Percentiles rank a stretch among this genome's conserved stretches.
Conservation (phyloP, 1,284 basidiomycete genomes). For the Sporisorium graminicola region DNA sequence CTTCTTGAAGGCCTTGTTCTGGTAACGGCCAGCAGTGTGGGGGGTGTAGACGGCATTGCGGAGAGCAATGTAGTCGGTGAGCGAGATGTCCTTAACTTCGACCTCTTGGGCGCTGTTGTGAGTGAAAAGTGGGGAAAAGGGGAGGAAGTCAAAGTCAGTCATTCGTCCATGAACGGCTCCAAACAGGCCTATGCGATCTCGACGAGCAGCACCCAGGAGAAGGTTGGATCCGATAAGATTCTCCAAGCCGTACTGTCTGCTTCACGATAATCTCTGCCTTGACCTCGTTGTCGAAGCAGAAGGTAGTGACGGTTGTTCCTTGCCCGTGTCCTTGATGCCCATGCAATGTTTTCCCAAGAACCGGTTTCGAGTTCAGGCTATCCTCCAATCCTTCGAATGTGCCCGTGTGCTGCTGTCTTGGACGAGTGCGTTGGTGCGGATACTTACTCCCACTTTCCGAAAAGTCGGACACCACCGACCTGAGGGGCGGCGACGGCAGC, state of each 20-base stretch:
- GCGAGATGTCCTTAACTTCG: constrained; percentile 94
- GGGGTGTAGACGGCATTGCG: constrained; percentile 96
- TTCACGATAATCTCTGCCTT: neutral
- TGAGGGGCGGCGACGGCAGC: constrained; percentile 63
- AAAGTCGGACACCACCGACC: constrained; percentile 67
- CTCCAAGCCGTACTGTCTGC: neutral
- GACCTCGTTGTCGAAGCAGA: neutral
- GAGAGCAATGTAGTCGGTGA: constrained; percentile 95
- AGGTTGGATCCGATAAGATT: neutral
- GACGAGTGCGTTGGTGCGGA: constrained; percentile 3
- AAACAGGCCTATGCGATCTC: neutral
- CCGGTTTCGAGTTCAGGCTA: neutral
- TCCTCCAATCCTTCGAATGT: neutral
- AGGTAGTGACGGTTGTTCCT: neutral
- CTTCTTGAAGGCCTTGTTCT: constrained; percentile 99
- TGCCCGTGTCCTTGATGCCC: neutral
- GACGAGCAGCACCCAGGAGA: constrained; percentile 5
- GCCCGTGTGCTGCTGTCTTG: constrained; percentile 13
- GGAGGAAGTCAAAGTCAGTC: constrained; percentile 19
- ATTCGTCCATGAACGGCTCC: neutral
- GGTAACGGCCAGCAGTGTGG: constrained; percentile 98
- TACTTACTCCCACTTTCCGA: constrained; percentile 68
- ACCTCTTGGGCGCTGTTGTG: constrained; percentile 75
- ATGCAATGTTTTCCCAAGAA: neutral
- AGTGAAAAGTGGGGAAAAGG: constrained; percentile 7